Evolutionary conservation across 768 basidiomycete species (phyloP).

Genomic region (Mycena vitilis): DNA sequence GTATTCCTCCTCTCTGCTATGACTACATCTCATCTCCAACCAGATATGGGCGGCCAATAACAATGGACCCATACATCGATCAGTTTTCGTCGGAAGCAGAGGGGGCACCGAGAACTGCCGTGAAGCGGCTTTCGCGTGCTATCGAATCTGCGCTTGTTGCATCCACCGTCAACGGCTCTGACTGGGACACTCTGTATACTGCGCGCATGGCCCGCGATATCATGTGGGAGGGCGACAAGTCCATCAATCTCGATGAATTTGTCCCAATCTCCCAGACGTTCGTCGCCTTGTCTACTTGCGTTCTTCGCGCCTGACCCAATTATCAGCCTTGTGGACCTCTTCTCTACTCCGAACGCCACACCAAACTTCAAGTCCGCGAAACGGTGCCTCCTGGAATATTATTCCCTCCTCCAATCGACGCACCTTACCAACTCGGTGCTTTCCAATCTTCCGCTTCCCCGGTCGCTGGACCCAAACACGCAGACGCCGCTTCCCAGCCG

Average conservation of each 20-base stretch:
- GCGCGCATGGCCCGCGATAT: conserved; percentile 94
- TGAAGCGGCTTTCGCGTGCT: conserved; percentile 84
- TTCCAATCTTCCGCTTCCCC: conserved; percentile 85
- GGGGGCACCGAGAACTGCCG: conserved; percentile 78
- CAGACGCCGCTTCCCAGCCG: conserved; percentile 86
- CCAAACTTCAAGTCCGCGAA: conserved; percentile 71
- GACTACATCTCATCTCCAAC: conserved; percentile 23
- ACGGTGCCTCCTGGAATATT: conserved; percentile 84
- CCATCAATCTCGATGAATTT: conserved; percentile 84
- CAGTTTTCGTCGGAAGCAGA: conserved; percentile 81
- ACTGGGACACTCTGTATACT: conserved; percentile 93
- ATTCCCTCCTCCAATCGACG: conserved; percentile 85
- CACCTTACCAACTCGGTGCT: conserved; percentile 88
- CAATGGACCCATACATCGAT: conserved; percentile 76
- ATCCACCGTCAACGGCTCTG: conserved; percentile 90
- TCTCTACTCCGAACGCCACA: conserved; percentile 74
- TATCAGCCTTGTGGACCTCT: conserved; percentile 86
- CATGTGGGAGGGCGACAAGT: conserved; percentile 87
- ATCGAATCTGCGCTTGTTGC: conserved; percentile 79
- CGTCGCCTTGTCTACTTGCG: conserved; percentile 44
- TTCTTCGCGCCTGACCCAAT: conserved; percentile 19
- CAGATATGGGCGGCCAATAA: conserved; percentile 88
- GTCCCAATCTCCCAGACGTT: conserved; percentile 92
- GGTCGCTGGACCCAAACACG: conserved; percentile 81
- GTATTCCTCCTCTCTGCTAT: conserved; percentile 39